A percentile compares a stretch with the other conserved stretches of the same genome.
phyloP scores from a whole-genome alignment of 164 flowering plant genomes.

The Kalanchoe fedtschenkoi region DNA sequence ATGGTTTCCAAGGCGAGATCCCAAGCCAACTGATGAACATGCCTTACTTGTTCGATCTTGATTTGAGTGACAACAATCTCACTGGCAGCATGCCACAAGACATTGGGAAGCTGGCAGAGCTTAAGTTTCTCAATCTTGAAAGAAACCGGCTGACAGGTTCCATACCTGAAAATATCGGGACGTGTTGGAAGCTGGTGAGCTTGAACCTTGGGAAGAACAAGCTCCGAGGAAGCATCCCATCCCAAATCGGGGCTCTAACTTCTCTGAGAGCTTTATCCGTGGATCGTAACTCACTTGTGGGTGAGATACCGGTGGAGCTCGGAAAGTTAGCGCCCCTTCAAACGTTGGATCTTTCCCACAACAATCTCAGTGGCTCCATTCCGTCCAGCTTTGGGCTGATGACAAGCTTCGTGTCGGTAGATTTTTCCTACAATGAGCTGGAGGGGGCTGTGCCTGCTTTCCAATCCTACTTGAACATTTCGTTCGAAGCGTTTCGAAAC shows the following conservation, averaged over 20 bases:
- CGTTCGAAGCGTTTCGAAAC: conserved; percentile 6
- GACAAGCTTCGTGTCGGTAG: conserved; percentile 8
- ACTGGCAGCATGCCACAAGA: conserved; percentile 13
- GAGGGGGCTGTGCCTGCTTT: conserved; percentile 14
- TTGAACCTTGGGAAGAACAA: conserved; percentile 6
- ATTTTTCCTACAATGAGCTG: conserved; percentile 14
- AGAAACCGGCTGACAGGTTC: conserved; percentile 1
- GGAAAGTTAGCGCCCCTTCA: conserved; percentile 6
- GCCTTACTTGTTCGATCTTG: background rate
- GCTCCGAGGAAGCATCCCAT: conserved; percentile 6
- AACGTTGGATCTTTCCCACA: conserved; percentile 17
- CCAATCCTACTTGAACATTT: conserved; percentile 12
- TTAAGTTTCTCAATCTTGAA: conserved; percentile 1
- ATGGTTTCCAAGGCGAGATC: conserved; percentile 9
- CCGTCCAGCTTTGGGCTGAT: conserved; percentile 7
- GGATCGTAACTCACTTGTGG: conserved; percentile 6
- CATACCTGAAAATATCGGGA: conserved; percentile 2
- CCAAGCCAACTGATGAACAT: conserved; percentile 9
- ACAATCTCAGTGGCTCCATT: conserved; percentile 14
- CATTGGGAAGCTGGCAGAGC: conserved; percentile 4
- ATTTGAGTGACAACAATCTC: conserved; percentile 8
- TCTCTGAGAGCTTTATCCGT: conserved; percentile 6
- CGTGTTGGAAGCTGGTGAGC: background rate
- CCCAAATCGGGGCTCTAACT: conserved; percentile 4
- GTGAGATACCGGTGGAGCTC: conserved; percentile 9